Evolutionary conservation across 2,329 filamentous ascomycete genomes (phyloP).

Genomic region (Calonectria hongkongensis): DNA sequence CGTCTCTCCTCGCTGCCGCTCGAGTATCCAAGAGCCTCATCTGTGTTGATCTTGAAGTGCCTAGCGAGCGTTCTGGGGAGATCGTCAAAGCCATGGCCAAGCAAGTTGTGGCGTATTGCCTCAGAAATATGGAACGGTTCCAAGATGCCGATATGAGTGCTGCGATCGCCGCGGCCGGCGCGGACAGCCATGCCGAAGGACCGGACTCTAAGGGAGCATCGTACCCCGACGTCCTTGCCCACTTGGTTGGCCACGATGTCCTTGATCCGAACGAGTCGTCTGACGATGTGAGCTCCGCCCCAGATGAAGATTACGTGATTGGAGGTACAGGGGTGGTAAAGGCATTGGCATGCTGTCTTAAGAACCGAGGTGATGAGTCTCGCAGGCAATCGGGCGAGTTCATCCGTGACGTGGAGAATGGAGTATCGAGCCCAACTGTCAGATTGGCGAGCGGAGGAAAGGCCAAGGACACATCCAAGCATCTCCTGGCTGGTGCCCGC

Average conservation of each 20-base stretch:
- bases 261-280: constrained; percentile 68
- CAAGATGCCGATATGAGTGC: constrained; percentile 78
- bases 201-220: constrained; percentile 57
- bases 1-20: constrained; percentile 91
- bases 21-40: constrained; percentile 89
- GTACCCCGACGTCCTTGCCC: constrained; percentile 88
- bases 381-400: constrained; percentile 72
- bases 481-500: constrained; percentile 88
- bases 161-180: constrained; percentile 65
- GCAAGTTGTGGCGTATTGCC: constrained; percentile 94
- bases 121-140: constrained; percentile 90
- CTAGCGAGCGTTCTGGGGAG: constrained; percentile 87
- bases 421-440: constrained; percentile 66
- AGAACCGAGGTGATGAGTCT: constrained; percentile 82
- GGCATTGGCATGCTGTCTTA: constrained; percentile 91
- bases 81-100: constrained; percentile 94
- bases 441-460: constrained; percentile 70
- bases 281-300: constrained; percentile 81
- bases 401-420: constrained; percentile 71
- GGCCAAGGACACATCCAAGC: constrained; percentile 95
- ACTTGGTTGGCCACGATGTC: constrained; percentile 85
- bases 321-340: constrained; percentile 97
- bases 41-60: constrained; percentile 93
- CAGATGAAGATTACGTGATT: constrained; percentile 96
- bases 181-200: constrained; percentile 60